Base-by-base conservation (phyloP, 2,329 filamentous ascomycete species). In the Sporothrix sp. region DNA sequence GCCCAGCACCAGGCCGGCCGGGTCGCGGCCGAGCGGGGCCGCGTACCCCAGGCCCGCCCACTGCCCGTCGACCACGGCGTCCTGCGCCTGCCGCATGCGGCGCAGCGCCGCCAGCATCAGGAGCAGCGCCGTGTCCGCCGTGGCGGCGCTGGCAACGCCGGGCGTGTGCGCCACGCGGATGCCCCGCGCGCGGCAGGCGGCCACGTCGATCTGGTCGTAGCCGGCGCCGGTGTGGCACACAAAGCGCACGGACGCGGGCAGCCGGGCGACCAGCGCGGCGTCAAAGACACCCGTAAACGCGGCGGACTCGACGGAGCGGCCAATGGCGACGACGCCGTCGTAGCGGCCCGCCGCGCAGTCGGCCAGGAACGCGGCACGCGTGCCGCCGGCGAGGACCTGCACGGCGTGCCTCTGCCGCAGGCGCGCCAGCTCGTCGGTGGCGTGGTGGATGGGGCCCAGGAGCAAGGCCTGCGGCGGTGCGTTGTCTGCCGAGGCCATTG, bases 111-210 rank as follows among this genome's bases (percentile, higher is more conserved):
- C 84, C 16, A 88, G 68, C 49, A 87, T 82, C 2, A 87, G 67
- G 60, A 85, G 87, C 62, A 87, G 78, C 56, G 79, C 81, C 7
- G 76, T 74, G 62, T 87, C 84, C 28, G 84, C 84, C 0, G 84
- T 87, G 5, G 83, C 77, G 61, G 85, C 79, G 60, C 85, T 78
- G 14, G 84, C 81, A 0, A 79, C 78, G 0, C 74, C 78, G 16
- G 83, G 84, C 1, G 81, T 77, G 60, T 87, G 85, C 45, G 82
- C 84, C 21, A 87, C 78, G 8, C 69, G 70, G 47, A 87, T 74
- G 20, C 69, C 69, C 32, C 74, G 72, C 1, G 68, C 68, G 28
- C 75, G 79, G 66, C 82, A 85, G 25, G 81, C 78, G 48, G 74
- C 63, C 4, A 84, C 70, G 58, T 85, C 79, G 52, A 87, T 71